Evolutionary conservation across 2,329 filamentous ascomycete species (phyloP).

Genomic region (Cercospora sojina): DNA sequence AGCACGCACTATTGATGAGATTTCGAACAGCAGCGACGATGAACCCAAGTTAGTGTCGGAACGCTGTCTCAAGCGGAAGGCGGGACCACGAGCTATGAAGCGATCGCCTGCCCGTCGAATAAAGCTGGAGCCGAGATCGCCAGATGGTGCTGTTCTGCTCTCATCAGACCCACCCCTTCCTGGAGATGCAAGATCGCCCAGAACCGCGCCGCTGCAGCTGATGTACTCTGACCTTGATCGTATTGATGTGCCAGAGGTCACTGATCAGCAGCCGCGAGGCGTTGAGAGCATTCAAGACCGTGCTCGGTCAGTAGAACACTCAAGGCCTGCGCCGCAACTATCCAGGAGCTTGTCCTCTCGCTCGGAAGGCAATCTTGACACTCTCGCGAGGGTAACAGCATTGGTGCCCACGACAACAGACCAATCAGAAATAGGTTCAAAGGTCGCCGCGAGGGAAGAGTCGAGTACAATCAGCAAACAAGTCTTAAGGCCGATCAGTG

Average conservation of each 20-base stretch:
- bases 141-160: constrained; percentile 35
- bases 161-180: constrained; percentile 39
- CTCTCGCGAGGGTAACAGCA: not conserved
- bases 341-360: constrained; percentile 25
- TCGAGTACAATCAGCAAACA: not conserved
- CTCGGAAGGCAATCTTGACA: constrained; percentile 24
- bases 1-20: constrained; percentile 7
- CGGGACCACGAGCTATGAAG: constrained; percentile 25
- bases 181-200: not conserved
- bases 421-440: not conserved
- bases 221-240: constrained; percentile 8
- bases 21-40: constrained; percentile 37
- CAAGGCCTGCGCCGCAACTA: constrained; percentile 15
- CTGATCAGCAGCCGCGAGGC: constrained; percentile 35
- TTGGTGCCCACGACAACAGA: not conserved
- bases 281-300: constrained; percentile 19
- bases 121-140: constrained; percentile 33
- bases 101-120: constrained; percentile 27
- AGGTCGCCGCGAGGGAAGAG: not conserved
- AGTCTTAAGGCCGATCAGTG: constrained; percentile 23
- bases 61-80: constrained; percentile 47
- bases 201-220: not conserved
- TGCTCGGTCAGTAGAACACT: constrained; percentile 28
- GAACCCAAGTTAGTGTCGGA: constrained; percentile 45
- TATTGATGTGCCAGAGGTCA: constrained; percentile 23